Base-by-base conservation (phyloP, 768 basidiomycete genomes). In the Suillus spraguei region DNA sequence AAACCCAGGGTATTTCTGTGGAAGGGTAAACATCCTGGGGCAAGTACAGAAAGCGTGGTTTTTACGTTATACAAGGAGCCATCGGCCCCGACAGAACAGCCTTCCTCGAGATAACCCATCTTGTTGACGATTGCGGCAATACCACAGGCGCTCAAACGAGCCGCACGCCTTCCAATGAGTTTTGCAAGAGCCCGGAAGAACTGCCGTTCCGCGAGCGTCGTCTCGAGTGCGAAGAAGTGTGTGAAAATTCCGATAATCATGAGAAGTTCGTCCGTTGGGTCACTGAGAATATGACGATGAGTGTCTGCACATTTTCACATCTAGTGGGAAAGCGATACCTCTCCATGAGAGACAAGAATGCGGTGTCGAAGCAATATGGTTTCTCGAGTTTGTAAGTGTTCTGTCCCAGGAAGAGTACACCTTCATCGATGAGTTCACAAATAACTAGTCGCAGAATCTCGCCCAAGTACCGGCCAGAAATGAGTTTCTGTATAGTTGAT, bases 321-420 rank as follows among this genome's bases (percentile, higher is more conserved):
- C 42, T n/a, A 50, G 35, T 36, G 56, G n/a, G 41, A 35, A 49
- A 49, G 38, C 13, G 64, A 60, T 65, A 91, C 94, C 89, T 92
- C 79, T 99, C 97, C 90, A 99, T 97, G 50, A 99, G 82, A 47
- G 94, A 96, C 65, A 99, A 80, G 82, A 98, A 98, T 1, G 97
- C 96, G 2, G 97, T 99, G 76, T 99, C 97, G 70, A 99, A 89
- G 35, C 85, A 89, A 74, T 95, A 95, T 22, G 95, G 87, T 67
- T 85, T 92, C 78, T 99, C 96, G 44, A 99, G 86, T 81, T 99
- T 98, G 85, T 98, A 98, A 1, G 97, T 97, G 75, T 97, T 94
- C 78, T 99, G 97, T 32, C 97, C 96, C 36, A 97, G 85, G 88
- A 99, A 99, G 60, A 99, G 85, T 22, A 96, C 92, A 77, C 97